Percentiles rank a stretch among this genome's conserved stretches.
Conservation (phyloP, 2,329 filamentous ascomycete species). For the Paecilomyces variotii region DNA sequence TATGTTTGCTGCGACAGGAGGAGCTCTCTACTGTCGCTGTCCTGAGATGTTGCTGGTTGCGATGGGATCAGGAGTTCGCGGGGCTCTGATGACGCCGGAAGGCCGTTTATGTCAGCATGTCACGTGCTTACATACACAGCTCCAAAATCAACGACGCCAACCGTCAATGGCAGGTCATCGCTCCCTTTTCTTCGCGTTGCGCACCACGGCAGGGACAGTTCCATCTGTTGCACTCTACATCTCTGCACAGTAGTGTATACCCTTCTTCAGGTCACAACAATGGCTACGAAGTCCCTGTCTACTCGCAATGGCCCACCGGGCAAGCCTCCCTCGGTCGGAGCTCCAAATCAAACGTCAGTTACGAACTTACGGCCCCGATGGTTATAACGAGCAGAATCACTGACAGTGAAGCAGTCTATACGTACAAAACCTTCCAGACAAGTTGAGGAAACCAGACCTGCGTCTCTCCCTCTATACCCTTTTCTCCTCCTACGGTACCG, state of each 20-base stretch:
- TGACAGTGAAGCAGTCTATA: slow-evolving; percentile 60
- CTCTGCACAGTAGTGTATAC: background rate
- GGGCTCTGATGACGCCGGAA: background rate
- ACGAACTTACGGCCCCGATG: slow-evolving; percentile 2
- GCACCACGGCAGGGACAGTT: background rate
- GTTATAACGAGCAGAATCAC: slow-evolving; percentile 5
- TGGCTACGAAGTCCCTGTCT: slow-evolving; percentile 34
- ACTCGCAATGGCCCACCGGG: slow-evolving; percentile 32
- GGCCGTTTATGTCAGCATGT: background rate
- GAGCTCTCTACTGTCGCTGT: slow-evolving; percentile 91
- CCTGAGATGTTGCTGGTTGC: slow-evolving; percentile 3
- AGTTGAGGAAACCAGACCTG: slow-evolving; percentile 82
- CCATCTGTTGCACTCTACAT: background rate
- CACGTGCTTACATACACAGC: background rate
- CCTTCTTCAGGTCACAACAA: slow-evolving; percentile 6
- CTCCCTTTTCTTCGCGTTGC: background rate
- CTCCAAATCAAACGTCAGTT: slow-evolving; percentile 69
- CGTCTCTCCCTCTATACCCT: slow-evolving; percentile 83
- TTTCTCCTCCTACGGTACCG: slow-evolving; percentile 86
- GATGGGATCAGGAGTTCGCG: slow-evolving; percentile 3
- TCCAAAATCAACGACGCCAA: background rate
- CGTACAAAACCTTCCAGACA: slow-evolving; percentile 78
- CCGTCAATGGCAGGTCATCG: background rate
- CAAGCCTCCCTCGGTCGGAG: slow-evolving; percentile 39
- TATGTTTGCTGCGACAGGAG: slow-evolving; percentile 60